A percentile compares a stretch with the other conserved stretches of the same genome.
phyloP scores from a whole-genome alignment of 192 early-diverging fungal genomes.

The Gaertneriomyces semiglobifer region DNA sequence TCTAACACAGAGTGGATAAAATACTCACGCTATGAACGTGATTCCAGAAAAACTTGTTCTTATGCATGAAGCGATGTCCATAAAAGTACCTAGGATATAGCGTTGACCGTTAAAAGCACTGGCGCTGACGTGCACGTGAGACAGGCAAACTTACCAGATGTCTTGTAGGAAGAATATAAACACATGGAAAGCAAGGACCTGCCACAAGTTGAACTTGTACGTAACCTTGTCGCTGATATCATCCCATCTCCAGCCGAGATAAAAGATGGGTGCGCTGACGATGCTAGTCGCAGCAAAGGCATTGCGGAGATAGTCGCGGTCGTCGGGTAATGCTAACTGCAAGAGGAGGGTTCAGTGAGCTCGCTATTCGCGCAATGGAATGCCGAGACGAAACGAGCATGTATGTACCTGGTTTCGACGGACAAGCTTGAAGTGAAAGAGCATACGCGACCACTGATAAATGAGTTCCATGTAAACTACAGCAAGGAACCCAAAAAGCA shows the following conservation, averaged over 20 bases:
- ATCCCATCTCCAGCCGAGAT: constrained; percentile 8
- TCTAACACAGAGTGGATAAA: not conserved
- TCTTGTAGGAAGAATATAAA: constrained; percentile 3
- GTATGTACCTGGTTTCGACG: not conserved
- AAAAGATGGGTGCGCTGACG: not conserved
- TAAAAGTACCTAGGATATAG: not conserved
- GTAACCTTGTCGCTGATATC: not conserved
- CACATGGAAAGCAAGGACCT: not conserved
- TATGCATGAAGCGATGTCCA: constrained; percentile 2
- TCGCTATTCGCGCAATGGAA: not conserved
- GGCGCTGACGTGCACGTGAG: not conserved
- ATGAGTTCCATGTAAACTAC: constrained; percentile 7
- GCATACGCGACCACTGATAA: not conserved
- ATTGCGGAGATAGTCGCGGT: not conserved
- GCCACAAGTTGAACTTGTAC: constrained; percentile 1
- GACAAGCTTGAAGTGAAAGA: not conserved
- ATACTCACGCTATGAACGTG: constrained; percentile 1
- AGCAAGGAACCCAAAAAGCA: not conserved
- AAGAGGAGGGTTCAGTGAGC: not conserved
- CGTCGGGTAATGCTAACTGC: constrained; percentile 1
- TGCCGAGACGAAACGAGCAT: not conserved
- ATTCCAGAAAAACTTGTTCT: constrained; percentile 6
- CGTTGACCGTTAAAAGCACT: not conserved
- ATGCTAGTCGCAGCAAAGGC: not conserved
- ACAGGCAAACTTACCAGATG: not conserved